phyloP scores from a whole-genome alignment of 495 filamentous ascomycete species.

The Wilcoxina mikolae region DNA sequence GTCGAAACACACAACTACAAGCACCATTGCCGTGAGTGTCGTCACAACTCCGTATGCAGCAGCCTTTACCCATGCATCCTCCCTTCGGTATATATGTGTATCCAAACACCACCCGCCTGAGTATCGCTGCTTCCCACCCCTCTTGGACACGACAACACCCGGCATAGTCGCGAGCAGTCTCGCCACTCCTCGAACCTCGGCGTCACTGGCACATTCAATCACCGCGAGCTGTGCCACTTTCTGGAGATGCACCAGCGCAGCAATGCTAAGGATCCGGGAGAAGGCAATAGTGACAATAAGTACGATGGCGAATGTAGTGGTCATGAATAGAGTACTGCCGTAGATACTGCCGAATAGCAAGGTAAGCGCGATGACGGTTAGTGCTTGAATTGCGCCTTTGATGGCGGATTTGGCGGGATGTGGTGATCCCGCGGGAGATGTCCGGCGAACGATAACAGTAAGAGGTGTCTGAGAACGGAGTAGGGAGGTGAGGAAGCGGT shows the following conservation, averaged over 20 bases:
- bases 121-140: not conserved
- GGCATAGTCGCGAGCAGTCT: not conserved
- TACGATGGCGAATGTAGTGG: not conserved
- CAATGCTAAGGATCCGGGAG: not conserved
- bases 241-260: not conserved
- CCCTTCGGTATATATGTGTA: not conserved
- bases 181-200: not conserved
- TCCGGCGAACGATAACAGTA: not conserved
- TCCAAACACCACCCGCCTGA: not conserved
- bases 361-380: not conserved
- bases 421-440: not conserved
- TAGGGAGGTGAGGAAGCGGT: not conserved
- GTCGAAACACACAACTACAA: no score
- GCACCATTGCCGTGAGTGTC: no score
- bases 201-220: not conserved
- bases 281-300: not conserved
- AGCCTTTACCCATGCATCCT: not conserved
- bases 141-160: not conserved
- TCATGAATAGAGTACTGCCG: not conserved
- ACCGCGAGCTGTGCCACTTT: not conserved
- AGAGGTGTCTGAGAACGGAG: not conserved
- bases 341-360: not conserved
- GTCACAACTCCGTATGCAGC: no score
- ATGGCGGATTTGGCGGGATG: not conserved
- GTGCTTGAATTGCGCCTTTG: not conserved